Evolutionary conservation across 768 basidiomycete species (phyloP).

Genomic region (Wakefieldia striispora): DNA sequence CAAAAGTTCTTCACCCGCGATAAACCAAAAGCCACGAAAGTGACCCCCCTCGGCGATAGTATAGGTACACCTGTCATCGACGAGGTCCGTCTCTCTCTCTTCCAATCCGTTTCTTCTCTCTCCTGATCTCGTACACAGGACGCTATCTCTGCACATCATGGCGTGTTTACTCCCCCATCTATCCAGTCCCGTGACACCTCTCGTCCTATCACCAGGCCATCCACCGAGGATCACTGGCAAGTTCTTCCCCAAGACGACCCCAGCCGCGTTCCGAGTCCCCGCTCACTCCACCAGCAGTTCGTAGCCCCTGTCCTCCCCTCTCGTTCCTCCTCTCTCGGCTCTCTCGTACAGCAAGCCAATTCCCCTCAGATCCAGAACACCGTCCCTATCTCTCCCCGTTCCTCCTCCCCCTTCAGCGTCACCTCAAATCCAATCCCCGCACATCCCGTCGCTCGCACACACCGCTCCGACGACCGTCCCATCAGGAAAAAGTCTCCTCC

Average conservation of each 20-base stretch:
- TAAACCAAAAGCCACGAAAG: conserved; percentile 41
- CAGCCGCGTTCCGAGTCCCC: conserved; percentile 20
- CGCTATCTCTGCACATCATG: conserved; percentile 25
- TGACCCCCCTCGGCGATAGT: conserved; percentile 25
- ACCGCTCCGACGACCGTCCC: conserved; percentile 19
- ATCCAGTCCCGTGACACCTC: no score
- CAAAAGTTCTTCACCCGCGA: conserved; percentile 54
- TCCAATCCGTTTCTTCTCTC: no score
- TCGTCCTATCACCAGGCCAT: conserved; percentile 30
- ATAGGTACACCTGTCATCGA: conserved; percentile 26
- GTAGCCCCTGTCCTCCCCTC: conserved; percentile 36
- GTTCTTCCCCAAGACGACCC: conserved; percentile 34
- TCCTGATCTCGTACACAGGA: conserved; percentile 15
- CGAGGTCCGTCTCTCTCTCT: conserved; percentile 18
- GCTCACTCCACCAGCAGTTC: conserved; percentile 26
- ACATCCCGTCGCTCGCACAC: conserved; percentile 15
- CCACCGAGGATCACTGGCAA: conserved; percentile 49
- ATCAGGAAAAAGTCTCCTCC: conserved; percentile 31
- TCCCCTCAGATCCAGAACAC: conserved; percentile 36
- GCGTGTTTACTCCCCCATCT: conserved; percentile 2
- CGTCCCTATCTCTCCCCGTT: conserved; percentile 30
- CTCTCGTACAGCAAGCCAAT: conserved; percentile 41
- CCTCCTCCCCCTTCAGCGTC: conserved; percentile 47
- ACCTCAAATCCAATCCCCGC: conserved; percentile 20
- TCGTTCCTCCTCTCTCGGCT: conserved; percentile 51